A percentile compares a stretch with the other conserved stretches of the same genome.
Conservation (phyloP, 441 rosid species). For the Pelargonium cotyledonis region DNA sequence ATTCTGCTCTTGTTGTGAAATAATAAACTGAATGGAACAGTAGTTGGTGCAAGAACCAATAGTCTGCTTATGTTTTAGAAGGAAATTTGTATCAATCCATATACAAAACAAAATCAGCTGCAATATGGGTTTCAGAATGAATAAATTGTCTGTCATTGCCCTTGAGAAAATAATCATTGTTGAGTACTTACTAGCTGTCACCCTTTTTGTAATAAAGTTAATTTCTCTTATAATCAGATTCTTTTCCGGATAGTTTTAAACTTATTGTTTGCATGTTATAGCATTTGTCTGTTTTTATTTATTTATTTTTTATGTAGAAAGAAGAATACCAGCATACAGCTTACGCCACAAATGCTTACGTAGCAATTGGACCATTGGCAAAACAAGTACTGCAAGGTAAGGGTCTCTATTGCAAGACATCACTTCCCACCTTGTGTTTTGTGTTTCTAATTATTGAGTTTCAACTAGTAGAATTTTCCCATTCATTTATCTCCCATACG, state of each 20-base stretch:
- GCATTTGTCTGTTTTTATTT: neutral
- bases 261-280: too few species aligned
- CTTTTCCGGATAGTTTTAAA: neutral
- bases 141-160: neutral
- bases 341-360: slow-evolving; percentile 88
- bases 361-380: slow-evolving; percentile 76
- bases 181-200: neutral
- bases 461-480: neutral
- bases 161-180: neutral
- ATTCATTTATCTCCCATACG: too few species aligned
- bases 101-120: neutral
- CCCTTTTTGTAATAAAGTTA: neutral
- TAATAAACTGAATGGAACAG: neutral
- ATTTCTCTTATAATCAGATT: too few species aligned
- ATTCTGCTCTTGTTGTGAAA: neutral
- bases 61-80: neutral
- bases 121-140: neutral
- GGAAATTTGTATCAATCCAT: neutral
- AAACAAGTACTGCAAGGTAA: slow-evolving; percentile 77
- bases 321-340: slow-evolving; percentile 97
- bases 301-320: slow-evolving; percentile 39
- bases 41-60: neutral
- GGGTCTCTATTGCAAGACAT: neutral
- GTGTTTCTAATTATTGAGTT: neutral
- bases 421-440: too few species aligned